Conservation (phyloP, 2,329 filamentous ascomycete genomes). For the Verticillium albo-atrum region DNA sequence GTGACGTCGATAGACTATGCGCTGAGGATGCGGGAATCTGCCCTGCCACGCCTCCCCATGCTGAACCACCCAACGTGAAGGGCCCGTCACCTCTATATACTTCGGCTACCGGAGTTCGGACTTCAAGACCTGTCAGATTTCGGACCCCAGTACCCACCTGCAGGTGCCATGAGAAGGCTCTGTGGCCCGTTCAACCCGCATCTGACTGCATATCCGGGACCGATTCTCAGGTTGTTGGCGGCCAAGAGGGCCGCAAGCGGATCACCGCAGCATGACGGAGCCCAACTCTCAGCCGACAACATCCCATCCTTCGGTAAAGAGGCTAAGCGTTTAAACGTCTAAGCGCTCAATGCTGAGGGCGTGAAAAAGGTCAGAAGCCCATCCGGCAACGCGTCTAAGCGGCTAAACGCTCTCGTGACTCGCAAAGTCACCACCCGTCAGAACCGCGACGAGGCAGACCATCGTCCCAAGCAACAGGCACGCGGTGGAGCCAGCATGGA, state of each 20-base stretch:
- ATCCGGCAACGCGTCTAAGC: neutral
- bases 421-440: neutral
- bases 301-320: neutral
- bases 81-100: neutral
- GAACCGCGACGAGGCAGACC: neutral
- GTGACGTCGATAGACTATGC: too few relatives aligned
- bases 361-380: neutral
- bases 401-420: neutral
- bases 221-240: neutral
- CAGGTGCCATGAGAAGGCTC: neutral
- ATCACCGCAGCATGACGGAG: neutral
- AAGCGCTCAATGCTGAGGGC: neutral
- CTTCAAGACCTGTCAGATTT: neutral
- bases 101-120: neutral
- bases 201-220: neutral
- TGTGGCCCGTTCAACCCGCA: neutral
- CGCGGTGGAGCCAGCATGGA: neutral
- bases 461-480: neutral
- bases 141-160: neutral
- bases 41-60: neutral
- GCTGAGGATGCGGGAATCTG: neutral
- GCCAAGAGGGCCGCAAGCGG: neutral
- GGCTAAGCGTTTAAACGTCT: neutral
- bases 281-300: too few relatives aligned
- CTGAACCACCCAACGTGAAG: neutral